These are phyloP conservation scores for Ophiostoma triangulosporum DNA, from an alignment of 2,329 filamentous ascomycete species.

Conservation along the genomic window DNA sequence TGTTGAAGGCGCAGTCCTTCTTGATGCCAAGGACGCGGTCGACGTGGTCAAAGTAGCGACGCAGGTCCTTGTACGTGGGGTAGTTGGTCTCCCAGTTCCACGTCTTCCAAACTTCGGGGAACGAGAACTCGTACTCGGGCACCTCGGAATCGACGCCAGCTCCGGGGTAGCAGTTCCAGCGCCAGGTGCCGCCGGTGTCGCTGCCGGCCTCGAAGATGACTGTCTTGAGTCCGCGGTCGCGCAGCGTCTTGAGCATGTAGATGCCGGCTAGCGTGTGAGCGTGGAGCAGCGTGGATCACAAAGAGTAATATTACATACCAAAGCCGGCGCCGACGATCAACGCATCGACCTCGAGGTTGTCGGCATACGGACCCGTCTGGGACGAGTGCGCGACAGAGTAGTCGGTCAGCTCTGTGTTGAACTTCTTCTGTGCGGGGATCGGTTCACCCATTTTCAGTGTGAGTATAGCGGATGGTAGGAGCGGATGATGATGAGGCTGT, in stretches of 20 bases:
- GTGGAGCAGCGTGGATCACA: neutral
- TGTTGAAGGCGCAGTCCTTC: conserved; percentile 44
- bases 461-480: too few relatives aligned
- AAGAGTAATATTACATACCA: conserved; percentile 15
- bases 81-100: conserved; percentile 45
- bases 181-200: conserved; percentile 39
- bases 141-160: conserved; percentile 40
- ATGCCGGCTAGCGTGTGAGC: conserved; percentile 25
- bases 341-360: conserved; percentile 30
- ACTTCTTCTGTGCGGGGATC: conserved; percentile 20
- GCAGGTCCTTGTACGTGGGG: conserved; percentile 37
- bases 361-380: conserved; percentile 26
- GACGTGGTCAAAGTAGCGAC: conserved; percentile 45
- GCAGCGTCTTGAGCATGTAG: conserved; percentile 37
- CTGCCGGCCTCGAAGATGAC: conserved; percentile 39
- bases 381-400: conserved; percentile 21
- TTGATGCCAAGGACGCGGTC: conserved; percentile 40
- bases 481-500: too few relatives aligned
- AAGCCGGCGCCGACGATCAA: conserved; percentile 33
- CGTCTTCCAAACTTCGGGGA: conserved; percentile 36
- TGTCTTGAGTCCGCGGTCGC: conserved; percentile 33
- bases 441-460: conserved; percentile 13
- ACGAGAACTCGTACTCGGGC: conserved; percentile 39
- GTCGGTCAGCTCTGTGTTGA: conserved; percentile 28
- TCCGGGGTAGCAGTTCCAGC: conserved; percentile 43